Evolutionary conservation across 352 stramenopile genomes (phyloP).

Genomic region (Blastocystis sp.): DNA sequence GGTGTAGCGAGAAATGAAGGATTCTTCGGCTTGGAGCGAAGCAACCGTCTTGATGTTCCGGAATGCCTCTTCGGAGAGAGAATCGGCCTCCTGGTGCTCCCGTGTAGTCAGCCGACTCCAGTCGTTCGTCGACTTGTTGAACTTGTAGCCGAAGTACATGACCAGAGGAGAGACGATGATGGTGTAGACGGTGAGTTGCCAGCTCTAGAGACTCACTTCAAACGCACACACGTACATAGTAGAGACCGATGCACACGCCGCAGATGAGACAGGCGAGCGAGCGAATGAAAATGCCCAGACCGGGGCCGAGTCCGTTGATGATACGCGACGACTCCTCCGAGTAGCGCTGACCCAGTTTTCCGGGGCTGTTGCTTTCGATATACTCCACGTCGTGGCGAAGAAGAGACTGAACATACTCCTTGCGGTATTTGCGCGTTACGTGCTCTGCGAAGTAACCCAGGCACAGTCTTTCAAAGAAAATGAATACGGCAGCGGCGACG

Average conservation of each 20-base stretch:
- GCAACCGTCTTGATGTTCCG: conserved; percentile 82
- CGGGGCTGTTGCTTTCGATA: conserved; percentile 61
- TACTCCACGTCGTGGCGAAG: conserved; percentile 58
- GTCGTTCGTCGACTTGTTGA: neutral
- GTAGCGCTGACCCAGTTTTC: conserved; percentile 59
- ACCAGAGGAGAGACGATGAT: conserved; percentile 40
- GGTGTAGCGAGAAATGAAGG: conserved; percentile 81
- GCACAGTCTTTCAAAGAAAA: neutral
- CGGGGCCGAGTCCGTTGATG: conserved; percentile 53
- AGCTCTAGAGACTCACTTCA: conserved; percentile 2
- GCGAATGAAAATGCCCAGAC: conserved; percentile 50
- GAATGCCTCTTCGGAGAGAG: conserved; percentile 81
- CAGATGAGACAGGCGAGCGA: conserved; percentile 11
- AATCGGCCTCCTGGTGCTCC: conserved; percentile 78
- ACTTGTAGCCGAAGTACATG: conserved; percentile 44
- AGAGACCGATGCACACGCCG: conserved; percentile 39
- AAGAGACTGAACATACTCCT: conserved; percentile 34
- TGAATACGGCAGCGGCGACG: neutral
- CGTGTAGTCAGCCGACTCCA: neutral
- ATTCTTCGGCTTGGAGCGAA: conserved; percentile 81
- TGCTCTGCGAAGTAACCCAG: conserved; percentile 1
- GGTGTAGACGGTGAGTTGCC: conserved; percentile 41
- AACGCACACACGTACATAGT: neutral
- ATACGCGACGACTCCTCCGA: conserved; percentile 66
- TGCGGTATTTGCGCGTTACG: conserved; percentile 39